Evolutionary conservation across 768 basidiomycete genomes (phyloP).

Genomic region (Pluteus cervinus): DNA sequence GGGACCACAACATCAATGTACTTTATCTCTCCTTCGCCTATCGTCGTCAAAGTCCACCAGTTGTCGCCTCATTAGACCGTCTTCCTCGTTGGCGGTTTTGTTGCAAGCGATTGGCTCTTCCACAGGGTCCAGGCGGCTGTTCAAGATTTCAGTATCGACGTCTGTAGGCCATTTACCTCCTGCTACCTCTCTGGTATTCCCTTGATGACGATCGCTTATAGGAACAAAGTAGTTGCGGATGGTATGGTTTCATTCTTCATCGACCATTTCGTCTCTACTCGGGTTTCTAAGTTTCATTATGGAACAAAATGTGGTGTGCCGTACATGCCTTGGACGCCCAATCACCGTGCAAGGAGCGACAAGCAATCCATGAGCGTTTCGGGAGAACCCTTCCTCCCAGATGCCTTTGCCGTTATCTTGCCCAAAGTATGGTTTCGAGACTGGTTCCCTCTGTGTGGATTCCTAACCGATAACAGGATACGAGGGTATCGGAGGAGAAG

Average conservation of each 20-base stretch:
- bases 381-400: not conserved
- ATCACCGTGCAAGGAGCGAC: constrained; percentile 4
- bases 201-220: not conserved
- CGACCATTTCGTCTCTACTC: constrained; percentile 9
- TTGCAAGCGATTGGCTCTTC: constrained; percentile 16
- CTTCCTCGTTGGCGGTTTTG: constrained; percentile 20
- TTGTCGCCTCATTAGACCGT: constrained; percentile 9
- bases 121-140: constrained; percentile 9
- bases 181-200: not conserved
- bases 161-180: not conserved
- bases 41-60: not conserved
- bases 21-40: constrained; percentile 4
- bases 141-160: not conserved
- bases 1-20: constrained; percentile 9
- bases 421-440: constrained; percentile 5
- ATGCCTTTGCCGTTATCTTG: constrained; percentile 4
- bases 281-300: constrained; percentile 10
- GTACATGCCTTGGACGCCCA: not conserved
- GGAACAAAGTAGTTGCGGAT: constrained; percentile 11
- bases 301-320: constrained; percentile 3
- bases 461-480: constrained; percentile 4
- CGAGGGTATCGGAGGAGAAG: constrained; percentile 5
- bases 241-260: constrained; percentile 10
- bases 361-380: not conserved
- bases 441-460: not conserved